Percentiles rank a stretch among this genome's conserved stretches.
Evolutionary conservation across 805 yeast species (phyloP).

Genomic region (Wickerhamomyces hampshirensis): DNA sequence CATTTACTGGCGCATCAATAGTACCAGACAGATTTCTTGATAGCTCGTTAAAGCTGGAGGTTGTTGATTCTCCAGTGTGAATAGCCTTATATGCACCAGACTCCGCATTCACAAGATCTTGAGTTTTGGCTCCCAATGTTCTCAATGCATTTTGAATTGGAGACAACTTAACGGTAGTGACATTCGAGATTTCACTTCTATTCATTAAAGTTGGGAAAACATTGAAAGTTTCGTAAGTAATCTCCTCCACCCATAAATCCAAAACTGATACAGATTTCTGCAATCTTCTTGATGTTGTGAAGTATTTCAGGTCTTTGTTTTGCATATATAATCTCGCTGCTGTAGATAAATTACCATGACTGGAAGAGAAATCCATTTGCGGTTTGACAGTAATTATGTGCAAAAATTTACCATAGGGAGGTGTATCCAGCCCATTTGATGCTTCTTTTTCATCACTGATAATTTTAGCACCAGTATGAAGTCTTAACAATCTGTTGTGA

Average conservation of each 20-base stretch:
- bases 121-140: conserved; percentile 59
- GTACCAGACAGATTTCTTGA: conserved; percentile 77
- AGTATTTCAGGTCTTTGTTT: conserved; percentile 65
- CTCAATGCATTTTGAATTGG: conserved; percentile 81
- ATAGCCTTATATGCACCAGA: conserved; percentile 48
- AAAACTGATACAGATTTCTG: conserved; percentile 69
- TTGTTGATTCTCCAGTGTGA: conserved; percentile 44
- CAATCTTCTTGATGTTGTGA: conserved; percentile 63
- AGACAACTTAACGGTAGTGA: conserved; percentile 53
- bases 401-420: conserved; percentile 68
- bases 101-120: conserved; percentile 67
- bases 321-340: conserved; percentile 73
- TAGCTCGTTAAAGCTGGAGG: conserved; percentile 53
- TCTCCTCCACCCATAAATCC: conserved; percentile 87
- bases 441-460: conserved; percentile 56
- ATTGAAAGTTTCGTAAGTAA: conserved; percentile 66
- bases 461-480: conserved; percentile 80
- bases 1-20: conserved; percentile 88
- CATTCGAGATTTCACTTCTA: conserved; percentile 61
- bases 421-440: conserved; percentile 38
- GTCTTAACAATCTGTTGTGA: conserved; percentile 65
- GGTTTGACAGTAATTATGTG: conserved; percentile 74
- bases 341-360: conserved; percentile 32
- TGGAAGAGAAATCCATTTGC: conserved; percentile 44
- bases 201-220: conserved; percentile 88